Conservation (phyloP, 2,329 filamentous ascomycete species). For the Taxawa tesnikishii region DNA sequence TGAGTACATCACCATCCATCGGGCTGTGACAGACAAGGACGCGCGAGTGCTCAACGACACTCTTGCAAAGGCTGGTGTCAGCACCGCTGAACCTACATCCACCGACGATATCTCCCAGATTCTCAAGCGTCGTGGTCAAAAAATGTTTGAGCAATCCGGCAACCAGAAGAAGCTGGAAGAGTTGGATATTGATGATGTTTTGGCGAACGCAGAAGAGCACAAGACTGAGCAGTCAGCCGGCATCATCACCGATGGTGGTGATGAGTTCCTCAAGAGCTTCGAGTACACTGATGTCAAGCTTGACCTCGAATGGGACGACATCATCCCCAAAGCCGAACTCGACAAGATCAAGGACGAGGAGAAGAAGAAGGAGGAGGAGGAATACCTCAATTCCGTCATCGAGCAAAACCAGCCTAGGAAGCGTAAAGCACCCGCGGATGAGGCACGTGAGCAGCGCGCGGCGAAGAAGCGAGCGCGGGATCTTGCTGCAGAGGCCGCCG, state of each 20-base stretch:
- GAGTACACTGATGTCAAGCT: slow-evolving; percentile 98
- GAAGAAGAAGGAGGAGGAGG: slow-evolving; percentile 69
- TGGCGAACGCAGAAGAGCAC: slow-evolving; percentile 93
- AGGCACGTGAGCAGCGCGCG: slow-evolving; percentile 50
- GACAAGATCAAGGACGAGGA: slow-evolving; percentile 84
- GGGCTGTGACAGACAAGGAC: slow-evolving; percentile 89
- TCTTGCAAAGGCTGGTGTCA: slow-evolving; percentile 49
- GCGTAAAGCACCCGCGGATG: slow-evolving; percentile 53
- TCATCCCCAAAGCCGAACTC: slow-evolving; percentile 88
- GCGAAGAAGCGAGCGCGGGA: slow-evolving; percentile 57
- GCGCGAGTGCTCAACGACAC: slow-evolving; percentile 73
- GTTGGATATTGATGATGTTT: slow-evolving; percentile 91
- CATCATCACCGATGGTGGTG: slow-evolving; percentile 88
- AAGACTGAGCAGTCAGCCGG: slow-evolving; percentile 92
- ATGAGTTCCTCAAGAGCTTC: slow-evolving; percentile 81
- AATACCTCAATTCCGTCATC: slow-evolving; percentile 68
- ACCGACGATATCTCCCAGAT: slow-evolving; percentile 94
- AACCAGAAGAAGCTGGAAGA: slow-evolving; percentile 96
- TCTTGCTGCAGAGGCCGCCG: slow-evolving; percentile 49
- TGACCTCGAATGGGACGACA: slow-evolving; percentile 93
- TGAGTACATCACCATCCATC: slow-evolving; percentile 94
- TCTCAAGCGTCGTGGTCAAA: slow-evolving; percentile 93
- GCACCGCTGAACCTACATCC: slow-evolving; percentile 65
- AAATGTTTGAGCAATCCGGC: slow-evolving; percentile 95
- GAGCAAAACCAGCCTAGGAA: slow-evolving; percentile 77